Base-by-base conservation (phyloP, 306 rosid species). In the Elaeagnus macrophylla region DNA sequence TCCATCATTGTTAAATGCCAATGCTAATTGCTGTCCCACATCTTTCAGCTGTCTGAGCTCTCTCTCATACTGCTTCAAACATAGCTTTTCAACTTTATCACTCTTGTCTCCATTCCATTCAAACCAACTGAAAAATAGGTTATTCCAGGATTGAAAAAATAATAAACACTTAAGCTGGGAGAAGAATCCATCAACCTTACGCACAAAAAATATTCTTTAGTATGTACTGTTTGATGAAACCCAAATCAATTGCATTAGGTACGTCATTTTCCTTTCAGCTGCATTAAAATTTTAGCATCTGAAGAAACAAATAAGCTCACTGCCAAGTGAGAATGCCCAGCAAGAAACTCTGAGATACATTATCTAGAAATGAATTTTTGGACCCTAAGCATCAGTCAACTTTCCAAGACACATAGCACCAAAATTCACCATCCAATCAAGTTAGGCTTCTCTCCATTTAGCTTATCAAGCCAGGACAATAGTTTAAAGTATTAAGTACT, bases 21-120 rank as follows among this genome's bases (percentile, higher is more conserved):
- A 66, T 6, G 99, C 93, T 54, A 91, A 77, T 60, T 87, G 99
- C 53, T 37, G 91, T 19, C 82, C 96, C 74, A 80, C 87, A 64
- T 80, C 75, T 62, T 72, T 70, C 81, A 87, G 71, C 53, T 64
- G 68, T 20, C 73, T 60, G 47, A 84, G 85, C 54, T 47, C 54
- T 62, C 60, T 77, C 39, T 75, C 81, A 25, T 89, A 84, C 35
- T 9, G 47, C 69, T 73, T 86, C 52, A 84, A 56, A 39, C 77
- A 72, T 56, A 76, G 59, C 55, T 73, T 67, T 36, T 66, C 66
- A 67, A 9, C 71, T 62, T 81, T 83, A 37, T 59, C 35, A 12
- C 58, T 61, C 61, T 68, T 36, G 39, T 68, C 71, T 52, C 18
- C 61, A 39, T 76, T 80, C 88, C 82, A 80, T 32, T 80, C 80